Conservation (phyloP, 257 asterid genomes). For the Nicotiana obtusifolia region DNA sequence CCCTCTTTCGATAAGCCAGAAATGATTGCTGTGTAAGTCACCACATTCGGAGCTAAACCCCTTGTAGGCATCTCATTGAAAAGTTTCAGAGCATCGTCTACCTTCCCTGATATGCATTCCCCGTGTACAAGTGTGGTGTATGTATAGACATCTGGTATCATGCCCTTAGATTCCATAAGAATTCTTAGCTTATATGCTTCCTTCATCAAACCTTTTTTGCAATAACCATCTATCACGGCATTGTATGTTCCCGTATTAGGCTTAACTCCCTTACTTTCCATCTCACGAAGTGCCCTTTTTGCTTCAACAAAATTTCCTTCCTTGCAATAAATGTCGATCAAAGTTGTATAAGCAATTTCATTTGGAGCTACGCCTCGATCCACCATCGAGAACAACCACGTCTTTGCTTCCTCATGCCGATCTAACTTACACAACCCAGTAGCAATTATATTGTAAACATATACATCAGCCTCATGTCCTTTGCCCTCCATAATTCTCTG, state of each 20-base stretch:
- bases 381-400: conserved; percentile 50
- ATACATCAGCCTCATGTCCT: conserved; percentile 65
- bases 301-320: conserved; percentile 30
- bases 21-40: conserved; percentile 60
- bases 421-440: conserved; percentile 54
- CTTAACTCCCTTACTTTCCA: conserved; percentile 25
- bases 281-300: conserved; percentile 21
- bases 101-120: conserved; percentile 57
- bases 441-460: conserved; percentile 56
- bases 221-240: conserved; percentile 27
- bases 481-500: conserved; percentile 57
- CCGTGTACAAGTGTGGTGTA: conserved; percentile 76
- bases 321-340: conserved; percentile 29
- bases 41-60: conserved; percentile 40
- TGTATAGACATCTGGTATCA: conserved; percentile 58
- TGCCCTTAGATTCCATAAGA: conserved; percentile 51
- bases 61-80: conserved; percentile 51
- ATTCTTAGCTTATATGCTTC: conserved; percentile 32
- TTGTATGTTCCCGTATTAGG: conserved; percentile 32
- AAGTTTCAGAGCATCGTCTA: conserved; percentile 60
- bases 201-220: conserved; percentile 28
- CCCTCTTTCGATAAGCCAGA: conserved; percentile 68
- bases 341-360: conserved; percentile 25
- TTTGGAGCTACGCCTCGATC: conserved; percentile 54
- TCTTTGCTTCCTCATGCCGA: conserved; percentile 59